These are phyloP conservation scores for Penicillium waksmanii DNA, from an alignment of 495 filamentous ascomycete species.

Conservation along the genomic window DNA sequence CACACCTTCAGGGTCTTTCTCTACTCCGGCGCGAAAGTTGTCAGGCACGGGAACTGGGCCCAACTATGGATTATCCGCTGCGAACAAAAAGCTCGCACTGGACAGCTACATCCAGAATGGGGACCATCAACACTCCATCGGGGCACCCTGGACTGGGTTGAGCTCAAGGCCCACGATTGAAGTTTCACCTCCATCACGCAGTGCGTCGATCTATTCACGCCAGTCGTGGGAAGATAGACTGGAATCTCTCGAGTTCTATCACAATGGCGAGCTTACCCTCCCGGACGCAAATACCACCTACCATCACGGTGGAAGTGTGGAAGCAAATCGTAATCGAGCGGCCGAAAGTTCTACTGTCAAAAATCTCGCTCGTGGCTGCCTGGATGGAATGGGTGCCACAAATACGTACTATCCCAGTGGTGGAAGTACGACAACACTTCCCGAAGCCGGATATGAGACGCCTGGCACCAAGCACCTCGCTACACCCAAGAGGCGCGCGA, in stretches of 20 bases:
- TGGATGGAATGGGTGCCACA: too few species aligned
- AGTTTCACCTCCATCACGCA: conserved; percentile 17
- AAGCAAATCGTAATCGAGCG: too few species aligned
- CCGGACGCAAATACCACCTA: conserved; percentile 15
- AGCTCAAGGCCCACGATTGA: conserved; percentile 6
- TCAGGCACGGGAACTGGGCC: neutral
- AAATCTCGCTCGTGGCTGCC: too few species aligned
- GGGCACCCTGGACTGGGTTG: too few species aligned
- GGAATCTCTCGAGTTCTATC: conserved; percentile 3
- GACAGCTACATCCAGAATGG: neutral
- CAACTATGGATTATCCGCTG: conserved; percentile 6
- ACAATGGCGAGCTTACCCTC: neutral
- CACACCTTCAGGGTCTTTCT: conserved; percentile 8
- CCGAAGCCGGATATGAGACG: neutral
- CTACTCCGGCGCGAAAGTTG: conserved; percentile 4
- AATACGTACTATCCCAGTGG: too few species aligned
- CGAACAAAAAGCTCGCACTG: conserved; percentile 13
- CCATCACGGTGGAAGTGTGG: conserved; percentile 8
- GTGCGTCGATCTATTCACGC: conserved; percentile 27
- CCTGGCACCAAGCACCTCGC: conserved; percentile 4
- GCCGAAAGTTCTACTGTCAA: too few species aligned
- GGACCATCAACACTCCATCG: too few species aligned
- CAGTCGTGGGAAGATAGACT: conserved; percentile 14
- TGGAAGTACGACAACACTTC: conserved; percentile 32
- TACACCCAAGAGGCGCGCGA: conserved; percentile 23